These are phyloP conservation scores for Strigomonas galati DNA, from an alignment of 208 protist species.

Conservation along the genomic window DNA sequence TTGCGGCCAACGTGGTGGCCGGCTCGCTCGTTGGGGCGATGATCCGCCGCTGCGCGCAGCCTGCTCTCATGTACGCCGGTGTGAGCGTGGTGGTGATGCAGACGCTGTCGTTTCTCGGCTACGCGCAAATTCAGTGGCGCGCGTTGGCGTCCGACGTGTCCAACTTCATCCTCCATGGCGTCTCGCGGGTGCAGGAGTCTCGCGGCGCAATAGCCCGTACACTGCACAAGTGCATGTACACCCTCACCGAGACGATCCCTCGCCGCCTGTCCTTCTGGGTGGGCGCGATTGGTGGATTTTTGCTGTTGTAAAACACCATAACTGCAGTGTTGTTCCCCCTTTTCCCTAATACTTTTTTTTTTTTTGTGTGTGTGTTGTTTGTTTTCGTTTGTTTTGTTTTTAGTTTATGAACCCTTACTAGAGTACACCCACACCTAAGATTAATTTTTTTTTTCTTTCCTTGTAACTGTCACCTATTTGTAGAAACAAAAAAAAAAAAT, in stretches of 20 bases:
- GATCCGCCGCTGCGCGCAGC: conserved; percentile 18
- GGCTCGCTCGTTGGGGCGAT: conserved; percentile 25
- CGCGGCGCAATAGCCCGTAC: not conserved
- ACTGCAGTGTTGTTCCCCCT: not conserved
- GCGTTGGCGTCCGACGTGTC: conserved; percentile 36
- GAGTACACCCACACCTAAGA: no score
- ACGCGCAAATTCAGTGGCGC: conserved; percentile 55
- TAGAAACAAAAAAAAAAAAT: conserved; percentile 10
- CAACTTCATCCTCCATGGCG: conserved; percentile 22
- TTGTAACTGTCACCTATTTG: conserved; percentile 6
- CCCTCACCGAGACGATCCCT: conserved; percentile 28
- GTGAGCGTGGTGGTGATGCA: conserved; percentile 35
- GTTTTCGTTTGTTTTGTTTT: conserved; percentile 3
- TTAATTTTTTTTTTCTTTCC: no score
- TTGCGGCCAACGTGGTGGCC: conserved; percentile 26
- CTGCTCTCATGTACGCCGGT: conserved; percentile 22
- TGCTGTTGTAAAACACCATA: conserved; percentile 15
- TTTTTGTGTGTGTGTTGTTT: conserved; percentile 3
- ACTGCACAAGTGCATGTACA: conserved; percentile 9
- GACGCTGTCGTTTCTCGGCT: conserved; percentile 47
- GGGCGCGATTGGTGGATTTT: conserved; percentile 29
- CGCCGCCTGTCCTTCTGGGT: conserved; percentile 51
- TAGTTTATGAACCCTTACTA: conserved; percentile 3
- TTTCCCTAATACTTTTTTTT: conserved; percentile 2
- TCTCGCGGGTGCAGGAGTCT: not conserved